A percentile compares a stretch with the other conserved stretches of the same genome.
phyloP scores from a whole-genome alignment of 495 filamentous ascomycete species.

The Penicillium alfredii region DNA sequence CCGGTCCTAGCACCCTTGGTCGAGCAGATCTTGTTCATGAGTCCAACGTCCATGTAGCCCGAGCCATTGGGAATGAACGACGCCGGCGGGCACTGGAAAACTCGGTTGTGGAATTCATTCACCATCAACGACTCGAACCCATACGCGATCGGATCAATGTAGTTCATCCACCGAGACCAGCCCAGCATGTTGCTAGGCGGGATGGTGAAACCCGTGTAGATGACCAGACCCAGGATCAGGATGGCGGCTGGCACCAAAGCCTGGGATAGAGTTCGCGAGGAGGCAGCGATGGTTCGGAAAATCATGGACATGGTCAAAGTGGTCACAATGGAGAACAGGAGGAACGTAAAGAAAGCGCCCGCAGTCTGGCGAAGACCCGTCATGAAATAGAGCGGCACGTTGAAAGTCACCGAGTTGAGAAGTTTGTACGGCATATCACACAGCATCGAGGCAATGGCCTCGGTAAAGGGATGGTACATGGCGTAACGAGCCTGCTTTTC shows the following conservation, averaged over 20 bases:
- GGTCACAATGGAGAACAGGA: constrained; percentile 48
- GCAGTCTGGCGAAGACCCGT: constrained; percentile 45
- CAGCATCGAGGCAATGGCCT: constrained; percentile 56
- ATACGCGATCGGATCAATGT: constrained; percentile 45
- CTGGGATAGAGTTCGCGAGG: constrained; percentile 48
- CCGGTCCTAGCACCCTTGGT: constrained; percentile 52
- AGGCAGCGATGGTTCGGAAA: constrained; percentile 47
- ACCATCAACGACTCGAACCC: constrained; percentile 47
- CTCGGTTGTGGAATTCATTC: constrained; percentile 55
- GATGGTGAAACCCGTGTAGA: constrained; percentile 50
- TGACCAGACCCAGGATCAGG: constrained; percentile 46
- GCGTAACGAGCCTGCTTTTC: constrained; percentile 63
- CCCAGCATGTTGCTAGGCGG: constrained; percentile 46
- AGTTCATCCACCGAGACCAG: constrained; percentile 52
- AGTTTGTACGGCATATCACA: constrained; percentile 58
- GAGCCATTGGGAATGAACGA: constrained; percentile 38
- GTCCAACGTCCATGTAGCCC: constrained; percentile 14
- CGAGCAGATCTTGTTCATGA: constrained; percentile 39
- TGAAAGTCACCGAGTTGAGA: constrained; percentile 46
- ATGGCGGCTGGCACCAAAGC: constrained; percentile 48
- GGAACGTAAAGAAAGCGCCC: constrained; percentile 56
- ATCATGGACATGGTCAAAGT: constrained; percentile 58
- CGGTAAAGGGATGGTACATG: constrained; percentile 61
- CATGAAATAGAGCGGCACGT: constrained; percentile 58
- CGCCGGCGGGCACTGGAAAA: constrained; percentile 45